Evolutionary conservation across 805 yeast genomes (phyloP).

Genomic region (Cyberlindnera petersonii): DNA sequence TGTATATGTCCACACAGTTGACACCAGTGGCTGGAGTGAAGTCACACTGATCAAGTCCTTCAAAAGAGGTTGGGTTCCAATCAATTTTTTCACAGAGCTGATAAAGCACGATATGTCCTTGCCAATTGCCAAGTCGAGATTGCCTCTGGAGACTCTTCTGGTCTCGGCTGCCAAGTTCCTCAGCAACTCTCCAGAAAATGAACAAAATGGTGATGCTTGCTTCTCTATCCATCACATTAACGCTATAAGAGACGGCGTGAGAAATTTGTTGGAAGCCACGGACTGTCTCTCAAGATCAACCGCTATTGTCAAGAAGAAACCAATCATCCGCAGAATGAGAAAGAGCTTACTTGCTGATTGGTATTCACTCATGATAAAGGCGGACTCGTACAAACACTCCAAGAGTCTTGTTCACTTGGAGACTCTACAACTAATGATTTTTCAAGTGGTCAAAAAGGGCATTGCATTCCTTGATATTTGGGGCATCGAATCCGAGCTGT

Average conservation of each 20-base stretch:
- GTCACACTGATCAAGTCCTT: slow-evolving; percentile 63
- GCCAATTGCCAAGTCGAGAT: slow-evolving; percentile 47
- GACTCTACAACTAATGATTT: slow-evolving; percentile 57
- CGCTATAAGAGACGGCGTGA: slow-evolving; percentile 69
- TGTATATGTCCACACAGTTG: slow-evolving; percentile 75
- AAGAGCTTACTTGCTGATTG: slow-evolving; percentile 73
- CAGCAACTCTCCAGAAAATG: slow-evolving; percentile 53
- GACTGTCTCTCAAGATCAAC: slow-evolving; percentile 74
- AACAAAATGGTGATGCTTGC: slow-evolving; percentile 31
- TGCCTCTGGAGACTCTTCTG: slow-evolving; percentile 51
- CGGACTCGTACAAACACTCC: slow-evolving; percentile 69
- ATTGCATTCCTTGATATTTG: slow-evolving; percentile 64
- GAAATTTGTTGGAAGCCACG: slow-evolving; percentile 57
- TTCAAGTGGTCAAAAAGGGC: slow-evolving; percentile 64
- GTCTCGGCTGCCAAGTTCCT: slow-evolving; percentile 64
- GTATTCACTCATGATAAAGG: slow-evolving; percentile 74
- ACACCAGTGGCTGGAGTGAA: slow-evolving; percentile 86
- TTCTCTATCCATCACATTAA: slow-evolving; percentile 40
- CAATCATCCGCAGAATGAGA: slow-evolving; percentile 58
- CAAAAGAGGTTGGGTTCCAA: slow-evolving; percentile 81
- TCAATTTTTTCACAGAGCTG: slow-evolving; percentile 62
- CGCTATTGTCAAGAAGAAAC: slow-evolving; percentile 59
- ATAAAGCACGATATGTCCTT: slow-evolving; percentile 35
- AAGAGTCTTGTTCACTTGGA: slow-evolving; percentile 54
- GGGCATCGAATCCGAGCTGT: slow-evolving; percentile 57